These are phyloP conservation scores for Candida corydali DNA, from an alignment of 805 yeast genomes.

Conservation along the genomic window DNA sequence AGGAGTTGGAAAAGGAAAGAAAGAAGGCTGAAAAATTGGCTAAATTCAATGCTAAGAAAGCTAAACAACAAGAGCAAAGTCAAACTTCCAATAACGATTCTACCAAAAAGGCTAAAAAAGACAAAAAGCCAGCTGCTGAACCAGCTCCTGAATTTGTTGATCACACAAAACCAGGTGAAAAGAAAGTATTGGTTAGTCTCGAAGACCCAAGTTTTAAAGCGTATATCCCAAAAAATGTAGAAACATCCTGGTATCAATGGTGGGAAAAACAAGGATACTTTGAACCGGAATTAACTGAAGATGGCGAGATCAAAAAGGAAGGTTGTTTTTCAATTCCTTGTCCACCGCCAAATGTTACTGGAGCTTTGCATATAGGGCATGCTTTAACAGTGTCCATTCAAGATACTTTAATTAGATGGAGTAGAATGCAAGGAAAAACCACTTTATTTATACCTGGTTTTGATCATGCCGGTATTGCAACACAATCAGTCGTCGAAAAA, in stretches of 20 bases:
- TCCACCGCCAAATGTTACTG: slow-evolving; percentile 99
- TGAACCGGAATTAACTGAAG: slow-evolving; percentile 75
- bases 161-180: slow-evolving; percentile 81
- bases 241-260: slow-evolving; percentile 97
- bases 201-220: slow-evolving; percentile 94
- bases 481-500: slow-evolving; percentile 97
- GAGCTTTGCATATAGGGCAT: slow-evolving; percentile 98
- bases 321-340: slow-evolving; percentile 91
- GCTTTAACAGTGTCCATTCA: slow-evolving; percentile 94
- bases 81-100: slow-evolving; percentile 25
- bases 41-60: slow-evolving; percentile 81
- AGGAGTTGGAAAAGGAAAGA: slow-evolving; percentile 81
- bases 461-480: slow-evolving; percentile 99
- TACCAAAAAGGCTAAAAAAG: slow-evolving; percentile 59
- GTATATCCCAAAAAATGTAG: slow-evolving; percentile 88
- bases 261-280: slow-evolving; percentile 88
- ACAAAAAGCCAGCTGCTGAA: slow-evolving; percentile 48
- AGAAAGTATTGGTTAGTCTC: slow-evolving; percentile 79
- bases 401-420: slow-evolving; percentile 86
- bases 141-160: slow-evolving; percentile 78
- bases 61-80: slow-evolving; percentile 32
- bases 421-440: slow-evolving; percentile 97
- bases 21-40: slow-evolving; percentile 86
- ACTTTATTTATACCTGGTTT: slow-evolving; percentile 92
- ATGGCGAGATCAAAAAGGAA: slow-evolving; percentile 74